phyloP scores from a whole-genome alignment of 495 filamentous ascomycete genomes.

The Hypoxylon subgilvum region DNA sequence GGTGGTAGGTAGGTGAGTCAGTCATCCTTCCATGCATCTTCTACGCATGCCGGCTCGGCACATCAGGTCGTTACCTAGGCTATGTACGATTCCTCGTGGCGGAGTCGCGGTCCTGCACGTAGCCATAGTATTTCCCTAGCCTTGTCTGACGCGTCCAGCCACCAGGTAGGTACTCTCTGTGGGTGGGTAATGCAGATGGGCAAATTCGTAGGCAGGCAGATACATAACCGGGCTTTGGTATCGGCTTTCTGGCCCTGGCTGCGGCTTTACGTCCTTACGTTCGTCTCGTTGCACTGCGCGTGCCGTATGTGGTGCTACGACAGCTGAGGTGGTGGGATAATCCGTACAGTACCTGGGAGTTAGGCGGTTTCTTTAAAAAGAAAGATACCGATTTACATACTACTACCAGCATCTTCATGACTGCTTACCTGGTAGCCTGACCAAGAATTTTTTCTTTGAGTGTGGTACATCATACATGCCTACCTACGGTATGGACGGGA shows the following conservation, averaged over 20 bases:
- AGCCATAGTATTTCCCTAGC: constrained; percentile 21
- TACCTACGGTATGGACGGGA: too few relatives aligned
- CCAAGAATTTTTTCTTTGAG: too few relatives aligned
- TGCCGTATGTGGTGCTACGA: constrained; percentile 6
- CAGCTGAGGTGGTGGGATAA: neutral
- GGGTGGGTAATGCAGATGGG: neutral
- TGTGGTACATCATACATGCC: too few relatives aligned
- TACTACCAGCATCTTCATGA: neutral
- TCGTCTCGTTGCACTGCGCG: neutral
- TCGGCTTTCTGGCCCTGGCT: too few relatives aligned
- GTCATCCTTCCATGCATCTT: constrained; percentile 32
- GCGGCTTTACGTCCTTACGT: too few relatives aligned
- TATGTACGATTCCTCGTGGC: constrained; percentile 20
- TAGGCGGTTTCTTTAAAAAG: constrained; percentile 15
- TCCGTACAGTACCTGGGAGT: too few relatives aligned
- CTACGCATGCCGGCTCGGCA: constrained; percentile 16
- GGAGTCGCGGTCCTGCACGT: constrained; percentile 10
- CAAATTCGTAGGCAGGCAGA: neutral
- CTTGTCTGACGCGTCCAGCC: constrained; percentile 2
- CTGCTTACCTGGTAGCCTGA: too few relatives aligned
- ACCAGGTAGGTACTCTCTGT: neutral
- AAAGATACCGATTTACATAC: neutral
- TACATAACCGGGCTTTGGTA: neutral
- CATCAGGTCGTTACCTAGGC: neutral
- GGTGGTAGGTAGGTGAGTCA: neutral